Conservation (phyloP, 2,329 filamentous ascomycete species). For the Colletotrichum trifolii region DNA sequence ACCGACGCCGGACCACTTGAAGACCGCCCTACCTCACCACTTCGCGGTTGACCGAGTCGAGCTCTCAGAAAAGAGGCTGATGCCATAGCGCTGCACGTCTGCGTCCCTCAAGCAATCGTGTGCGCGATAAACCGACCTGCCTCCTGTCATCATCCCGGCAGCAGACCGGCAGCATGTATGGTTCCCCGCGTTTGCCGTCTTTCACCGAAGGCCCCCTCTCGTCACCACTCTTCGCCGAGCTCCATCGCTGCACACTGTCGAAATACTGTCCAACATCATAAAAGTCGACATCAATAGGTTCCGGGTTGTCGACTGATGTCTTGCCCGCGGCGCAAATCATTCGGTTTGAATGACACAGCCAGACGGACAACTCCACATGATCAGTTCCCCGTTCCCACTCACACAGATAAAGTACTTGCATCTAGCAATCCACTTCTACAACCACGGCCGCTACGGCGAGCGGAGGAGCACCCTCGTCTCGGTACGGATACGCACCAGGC, state of each 20-base stretch:
- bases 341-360: conserved; percentile 24
- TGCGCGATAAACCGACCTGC: too few relatives aligned
- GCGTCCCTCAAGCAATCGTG: neutral
- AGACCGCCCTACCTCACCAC: conserved; percentile 9
- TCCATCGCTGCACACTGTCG: too few relatives aligned
- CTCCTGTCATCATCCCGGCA: too few relatives aligned
- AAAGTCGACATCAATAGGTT: neutral
- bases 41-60: conserved; percentile 2
- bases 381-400: conserved; percentile 28
- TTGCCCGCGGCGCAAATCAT: conserved; percentile 14
- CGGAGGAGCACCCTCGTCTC: neutral
- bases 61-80: neutral
- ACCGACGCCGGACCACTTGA: conserved; percentile 11
- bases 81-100: neutral
- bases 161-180: too few relatives aligned
- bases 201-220: neutral
- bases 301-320: neutral
- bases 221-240: neutral
- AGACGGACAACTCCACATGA: conserved; percentile 25
- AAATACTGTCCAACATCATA: too few relatives aligned
- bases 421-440: conserved; percentile 31
- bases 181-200: neutral
- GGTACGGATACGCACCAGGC: conserved; percentile 5
- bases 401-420: conserved; percentile 23
- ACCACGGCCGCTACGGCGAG: conserved; percentile 11